Percentiles rank a stretch among this genome's conserved stretches.
Evolutionary conservation across 2,329 filamentous ascomycete species (phyloP).

Genomic region (Pyrenochaeta sp.): DNA sequence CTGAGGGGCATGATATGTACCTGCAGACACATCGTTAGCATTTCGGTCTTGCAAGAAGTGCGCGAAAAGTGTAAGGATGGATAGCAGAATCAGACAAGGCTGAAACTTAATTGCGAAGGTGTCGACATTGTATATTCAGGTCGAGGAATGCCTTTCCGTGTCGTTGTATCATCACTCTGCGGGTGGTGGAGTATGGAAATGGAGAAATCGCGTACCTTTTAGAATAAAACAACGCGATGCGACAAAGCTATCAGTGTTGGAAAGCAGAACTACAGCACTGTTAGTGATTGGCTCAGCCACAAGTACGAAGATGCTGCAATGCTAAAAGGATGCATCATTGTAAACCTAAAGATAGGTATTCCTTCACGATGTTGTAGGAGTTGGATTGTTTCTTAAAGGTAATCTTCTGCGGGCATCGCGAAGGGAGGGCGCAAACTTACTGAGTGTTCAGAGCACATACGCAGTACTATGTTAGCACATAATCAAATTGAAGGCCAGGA

Average conservation of each 20-base stretch:
- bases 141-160: slow-evolving; percentile 75
- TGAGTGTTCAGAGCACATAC: not conserved
- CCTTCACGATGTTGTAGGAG: slow-evolving; percentile 65
- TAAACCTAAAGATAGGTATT: slow-evolving; percentile 64
- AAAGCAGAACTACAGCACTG: slow-evolving; percentile 15
- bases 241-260: not conserved
- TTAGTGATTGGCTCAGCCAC: slow-evolving; percentile 25
- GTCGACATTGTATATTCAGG: slow-evolving; percentile 71
- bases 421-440: slow-evolving; percentile 23
- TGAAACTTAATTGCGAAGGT: slow-evolving; percentile 69
- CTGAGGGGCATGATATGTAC: slow-evolving; percentile 38
- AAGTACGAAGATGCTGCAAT: slow-evolving; percentile 4
- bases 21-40: slow-evolving; percentile 42
- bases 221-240: slow-evolving; percentile 1
- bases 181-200: slow-evolving; percentile 17
- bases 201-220: slow-evolving; percentile 58
- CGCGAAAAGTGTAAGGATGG: slow-evolving; percentile 15
- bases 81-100: slow-evolving; percentile 69
- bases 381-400: slow-evolving; percentile 63
- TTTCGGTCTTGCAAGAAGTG: slow-evolving; percentile 15
- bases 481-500: slow-evolving; percentile 11
- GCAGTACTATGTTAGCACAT: slow-evolving; percentile 19
- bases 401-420: slow-evolving; percentile 52
- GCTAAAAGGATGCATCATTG: slow-evolving; percentile 56
- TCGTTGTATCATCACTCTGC: slow-evolving; percentile 69